Conservation (phyloP, 2,329 filamentous ascomycete genomes). For the Beauveria sp. region DNA sequence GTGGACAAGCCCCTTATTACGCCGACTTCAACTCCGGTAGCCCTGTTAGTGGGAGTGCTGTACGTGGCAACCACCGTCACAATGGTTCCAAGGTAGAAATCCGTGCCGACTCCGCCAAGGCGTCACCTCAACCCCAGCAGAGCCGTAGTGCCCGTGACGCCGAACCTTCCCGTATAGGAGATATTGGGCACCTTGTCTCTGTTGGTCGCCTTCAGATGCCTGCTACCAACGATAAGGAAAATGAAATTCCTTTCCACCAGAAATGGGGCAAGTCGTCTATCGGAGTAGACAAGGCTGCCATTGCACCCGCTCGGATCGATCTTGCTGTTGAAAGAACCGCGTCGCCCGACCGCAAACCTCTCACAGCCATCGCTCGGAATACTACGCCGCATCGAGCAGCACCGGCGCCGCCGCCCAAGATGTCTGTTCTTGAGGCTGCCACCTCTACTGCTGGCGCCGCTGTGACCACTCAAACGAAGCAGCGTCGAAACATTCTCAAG, state of each 20-base stretch:
- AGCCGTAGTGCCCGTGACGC: constrained; percentile 6
- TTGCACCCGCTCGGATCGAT: constrained; percentile 41
- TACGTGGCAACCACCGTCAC: constrained; percentile 34
- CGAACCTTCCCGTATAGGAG: constrained; percentile 11
- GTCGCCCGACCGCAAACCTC: constrained; percentile 49
- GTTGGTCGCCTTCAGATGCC: constrained; percentile 45
- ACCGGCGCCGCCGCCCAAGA: constrained; percentile 82
- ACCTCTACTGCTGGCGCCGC: constrained; percentile 76
- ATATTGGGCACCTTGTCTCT: constrained; percentile 14
- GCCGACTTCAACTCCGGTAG: constrained; percentile 49
- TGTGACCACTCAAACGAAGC: constrained; percentile 62
- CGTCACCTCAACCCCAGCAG: constrained; percentile 18
- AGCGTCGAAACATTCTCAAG: constrained; percentile 73
- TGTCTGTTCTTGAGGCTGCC: constrained; percentile 90
- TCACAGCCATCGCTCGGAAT: constrained; percentile 42
- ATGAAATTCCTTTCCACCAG: constrained; percentile 65
- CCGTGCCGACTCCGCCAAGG: constrained; percentile 24
- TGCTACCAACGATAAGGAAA: constrained; percentile 72
- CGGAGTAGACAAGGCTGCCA: constrained; percentile 47
- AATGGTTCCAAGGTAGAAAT: constrained; percentile 31
- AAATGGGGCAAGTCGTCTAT: constrained; percentile 51
- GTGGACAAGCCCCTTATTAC: constrained; percentile 14
- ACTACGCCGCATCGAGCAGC: constrained; percentile 74
- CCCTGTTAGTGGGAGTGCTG: constrained; percentile 43
- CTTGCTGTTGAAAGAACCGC: constrained; percentile 28